phyloP scores from a whole-genome alignment of 2,329 filamentous ascomycete genomes.

The Teratosphaeria pseudoeucalypti region DNA sequence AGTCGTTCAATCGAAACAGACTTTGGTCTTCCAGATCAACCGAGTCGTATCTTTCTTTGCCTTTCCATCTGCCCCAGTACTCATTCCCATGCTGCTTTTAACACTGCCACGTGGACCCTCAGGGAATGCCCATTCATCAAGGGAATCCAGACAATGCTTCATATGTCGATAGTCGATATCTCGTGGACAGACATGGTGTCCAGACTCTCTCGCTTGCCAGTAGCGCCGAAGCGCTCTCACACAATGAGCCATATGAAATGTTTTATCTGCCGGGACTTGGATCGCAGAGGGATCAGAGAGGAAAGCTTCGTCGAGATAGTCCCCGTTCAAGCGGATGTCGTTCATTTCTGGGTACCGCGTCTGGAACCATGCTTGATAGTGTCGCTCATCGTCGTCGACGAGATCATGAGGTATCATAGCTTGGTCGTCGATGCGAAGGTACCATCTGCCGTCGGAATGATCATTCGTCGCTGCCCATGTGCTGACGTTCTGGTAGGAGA shows the following conservation, averaged over 20 bases:
- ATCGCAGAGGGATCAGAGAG: background rate
- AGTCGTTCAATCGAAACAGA: too few species aligned
- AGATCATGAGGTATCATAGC: background rate
- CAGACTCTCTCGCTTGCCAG: background rate
- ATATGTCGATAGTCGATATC: background rate
- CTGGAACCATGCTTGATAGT: background rate
- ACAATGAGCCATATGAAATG: background rate
- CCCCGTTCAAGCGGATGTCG: background rate
- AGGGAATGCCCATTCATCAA: background rate
- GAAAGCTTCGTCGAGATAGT: background rate
- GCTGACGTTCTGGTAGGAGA: background rate
- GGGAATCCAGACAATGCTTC: background rate
- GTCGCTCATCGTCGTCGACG: background rate
- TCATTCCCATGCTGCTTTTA: too few species aligned
- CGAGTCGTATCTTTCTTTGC: too few species aligned
- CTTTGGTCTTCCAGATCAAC: too few species aligned
- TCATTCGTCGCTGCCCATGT: background rate
- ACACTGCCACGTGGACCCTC: background rate
- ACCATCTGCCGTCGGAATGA: background rate
- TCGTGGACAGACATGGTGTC: background rate
- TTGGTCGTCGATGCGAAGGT: background rate
- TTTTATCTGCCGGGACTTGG: background rate
- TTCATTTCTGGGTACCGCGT: background rate
- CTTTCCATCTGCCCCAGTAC: too few species aligned
- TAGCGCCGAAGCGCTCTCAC: background rate